Conservation (phyloP, 257 asterid genomes). For the Petunia secreta region DNA sequence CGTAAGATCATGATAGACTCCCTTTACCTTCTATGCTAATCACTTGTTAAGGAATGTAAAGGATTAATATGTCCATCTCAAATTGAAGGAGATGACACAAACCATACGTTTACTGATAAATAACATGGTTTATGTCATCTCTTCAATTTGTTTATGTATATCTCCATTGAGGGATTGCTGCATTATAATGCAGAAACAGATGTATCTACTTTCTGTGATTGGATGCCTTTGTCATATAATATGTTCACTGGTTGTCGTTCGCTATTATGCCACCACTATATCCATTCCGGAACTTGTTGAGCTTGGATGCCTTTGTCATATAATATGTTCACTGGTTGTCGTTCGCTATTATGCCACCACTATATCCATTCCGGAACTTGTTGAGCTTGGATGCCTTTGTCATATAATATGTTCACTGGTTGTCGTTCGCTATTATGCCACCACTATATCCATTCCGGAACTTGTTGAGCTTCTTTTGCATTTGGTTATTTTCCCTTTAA, state of each 20-base stretch:
- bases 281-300: background rate
- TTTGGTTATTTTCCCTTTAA: background rate
- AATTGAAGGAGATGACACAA: too few relatives aligned
- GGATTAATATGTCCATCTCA: background rate
- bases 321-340: background rate
- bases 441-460: background rate
- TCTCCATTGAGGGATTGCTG: background rate
- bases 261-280: background rate
- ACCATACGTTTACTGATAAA: too few relatives aligned
- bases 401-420: background rate
- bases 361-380: background rate
- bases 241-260: background rate
- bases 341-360: background rate
- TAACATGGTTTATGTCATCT: background rate
- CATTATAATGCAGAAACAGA: conserved; percentile 1
- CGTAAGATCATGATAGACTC: too few relatives aligned
- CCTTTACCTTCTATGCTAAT: background rate
- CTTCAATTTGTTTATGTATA: background rate
- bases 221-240: background rate
- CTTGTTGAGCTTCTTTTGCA: conserved; percentile 1
- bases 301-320: background rate
- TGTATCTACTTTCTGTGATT: background rate
- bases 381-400: background rate
- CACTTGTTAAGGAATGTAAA: background rate
- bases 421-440: background rate